phyloP scores from a whole-genome alignment of 345 rosid genomes.

The Litchi chinensis region DNA sequence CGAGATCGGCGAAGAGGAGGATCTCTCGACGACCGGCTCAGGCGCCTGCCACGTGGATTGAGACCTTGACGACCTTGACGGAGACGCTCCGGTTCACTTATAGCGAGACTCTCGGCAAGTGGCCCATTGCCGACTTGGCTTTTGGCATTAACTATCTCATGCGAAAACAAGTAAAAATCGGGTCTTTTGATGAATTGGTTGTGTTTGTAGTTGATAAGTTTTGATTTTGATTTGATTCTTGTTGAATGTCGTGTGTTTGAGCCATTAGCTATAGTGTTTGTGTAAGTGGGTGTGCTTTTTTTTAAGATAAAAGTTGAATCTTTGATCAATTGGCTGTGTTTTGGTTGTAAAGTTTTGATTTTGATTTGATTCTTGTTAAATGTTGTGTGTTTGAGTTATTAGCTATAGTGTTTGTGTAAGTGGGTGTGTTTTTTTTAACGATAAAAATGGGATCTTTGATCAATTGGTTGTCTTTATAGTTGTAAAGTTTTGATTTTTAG shows the following conservation, averaged over 20 bases:
- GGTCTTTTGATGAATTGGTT: background rate
- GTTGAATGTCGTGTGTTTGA: too few relatives aligned
- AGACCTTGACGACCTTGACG: conserved; percentile 75
- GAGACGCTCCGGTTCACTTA: conserved; percentile 92
- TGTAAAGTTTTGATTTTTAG: background rate
- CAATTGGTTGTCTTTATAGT: too few relatives aligned
- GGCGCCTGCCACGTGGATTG: conserved; percentile 97
- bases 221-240: too few relatives aligned
- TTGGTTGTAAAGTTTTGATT: background rate
- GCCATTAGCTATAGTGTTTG: too few relatives aligned
- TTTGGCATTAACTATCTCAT: conserved; percentile 92
- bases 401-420: too few relatives aligned
- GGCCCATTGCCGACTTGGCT: conserved; percentile 97
- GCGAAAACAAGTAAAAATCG: conserved; percentile 69
- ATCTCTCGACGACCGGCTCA: conserved; percentile 75
- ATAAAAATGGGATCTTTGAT: background rate
- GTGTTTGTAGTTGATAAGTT: background rate
- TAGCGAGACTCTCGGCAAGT: conserved; percentile 95
- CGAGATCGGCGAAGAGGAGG: conserved; percentile 70
- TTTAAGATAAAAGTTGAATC: background rate
- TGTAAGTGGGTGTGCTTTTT: background rate
- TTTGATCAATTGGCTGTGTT: background rate
- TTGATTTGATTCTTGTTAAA: background rate
- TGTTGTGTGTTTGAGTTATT: too few relatives aligned
- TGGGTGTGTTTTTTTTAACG: background rate